Base-by-base conservation (phyloP, 2,329 filamentous ascomycete genomes). In the Teratosphaeria gauchensis region DNA sequence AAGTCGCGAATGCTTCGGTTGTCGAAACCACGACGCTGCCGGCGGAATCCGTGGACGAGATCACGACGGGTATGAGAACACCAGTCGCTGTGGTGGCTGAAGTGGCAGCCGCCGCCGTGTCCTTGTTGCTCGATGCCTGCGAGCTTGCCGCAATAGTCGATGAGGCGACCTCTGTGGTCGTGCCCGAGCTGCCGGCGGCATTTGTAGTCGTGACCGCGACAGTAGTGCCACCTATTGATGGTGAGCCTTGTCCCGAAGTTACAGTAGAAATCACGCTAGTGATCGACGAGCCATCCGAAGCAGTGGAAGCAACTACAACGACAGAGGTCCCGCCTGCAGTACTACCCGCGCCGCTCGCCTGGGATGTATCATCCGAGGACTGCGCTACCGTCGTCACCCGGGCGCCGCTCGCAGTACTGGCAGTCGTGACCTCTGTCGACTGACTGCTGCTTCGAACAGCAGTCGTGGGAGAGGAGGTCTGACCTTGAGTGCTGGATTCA, bases 1-100 rank as follows among this genome's bases (percentile, higher is more conserved):
- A 60, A 6, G 62, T 62, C 51, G 66, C 70, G 57, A 79, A 72
- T 55, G 75, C 73, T 5, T 70, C 68, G 5, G 72, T 74, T 4
- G 76, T 75, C n/a, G 62, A 38, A 2, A 64, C 62, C n/a, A 71
- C 64, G 6, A 73, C 65, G 56, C 66, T 68, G 60, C 76, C 76
- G 31, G 65, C 66, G 32, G 65, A 64, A 59, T 74, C 63, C 16
- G 74, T 77, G 2, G 75, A 73, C 1, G 74, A 73, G 55, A 74
- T 60, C 21, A 69, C 66, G 28, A 75, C 66, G 9, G 74, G 72
- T 8, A 78, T 68, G 33, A 79, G 62, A 24, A 79, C 67, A 53
- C 69, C 71, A 28, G 68, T 66, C 3, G 54, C 42, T 6, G 59
- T 55, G 46, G 51, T 53, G 30, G 55, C 32, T 21, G 31, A 48